Evolutionary conservation across 306 rosid genomes (phyloP), one percentile per base, ranked within the genome.

Genomic region (Amphicarpaea edgeworthii): DNA sequence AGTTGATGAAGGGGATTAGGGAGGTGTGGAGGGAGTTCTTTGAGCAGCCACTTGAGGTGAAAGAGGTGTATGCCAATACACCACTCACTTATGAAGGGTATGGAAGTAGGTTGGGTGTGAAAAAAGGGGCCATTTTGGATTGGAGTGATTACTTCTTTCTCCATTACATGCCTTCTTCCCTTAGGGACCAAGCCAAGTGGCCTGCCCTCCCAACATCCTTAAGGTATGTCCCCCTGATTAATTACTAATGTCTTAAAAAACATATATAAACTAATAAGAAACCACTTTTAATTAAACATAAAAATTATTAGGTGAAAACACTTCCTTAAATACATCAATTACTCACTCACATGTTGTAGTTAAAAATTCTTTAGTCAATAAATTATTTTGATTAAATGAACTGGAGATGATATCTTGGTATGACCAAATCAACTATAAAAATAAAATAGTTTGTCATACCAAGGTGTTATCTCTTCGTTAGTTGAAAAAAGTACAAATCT

Each of bases 91-190:
- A 93, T 8, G 98, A 93, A 57, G 98, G 98, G 1, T 93, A 90
- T 63, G 98, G 98, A 0, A 93, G 98, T 19, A 82, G 98, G 0
- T 74, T 90, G 38, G 98, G 98, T 0, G 86, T 93, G 0, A 78
- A 90, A 74, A 93, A 93, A 12, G 98, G 83, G n/a, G 98, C 96
- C 21, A 63, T 82, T 77, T 72, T 93, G 79, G 98, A 93, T 79
- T 93, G 98, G 98, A 90, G 96, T 80, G 98, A 93, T 42, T 93
- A 90, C 65, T 93, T 84, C 77, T 93, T 93, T 68, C 88, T 93
- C 17, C 80, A 93, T 69, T 89, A 51, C 40, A 49, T 83, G 91
- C 98, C 98, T 63, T 30, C 23, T 26, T 70, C 83, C 0, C 78
- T 86, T 59, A 82, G 89, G 75, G 85, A 87, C 45, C 86, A 76